phyloP scores from a whole-genome alignment of 1,284 basidiomycete species.

The Volvariella surrecta region DNA sequence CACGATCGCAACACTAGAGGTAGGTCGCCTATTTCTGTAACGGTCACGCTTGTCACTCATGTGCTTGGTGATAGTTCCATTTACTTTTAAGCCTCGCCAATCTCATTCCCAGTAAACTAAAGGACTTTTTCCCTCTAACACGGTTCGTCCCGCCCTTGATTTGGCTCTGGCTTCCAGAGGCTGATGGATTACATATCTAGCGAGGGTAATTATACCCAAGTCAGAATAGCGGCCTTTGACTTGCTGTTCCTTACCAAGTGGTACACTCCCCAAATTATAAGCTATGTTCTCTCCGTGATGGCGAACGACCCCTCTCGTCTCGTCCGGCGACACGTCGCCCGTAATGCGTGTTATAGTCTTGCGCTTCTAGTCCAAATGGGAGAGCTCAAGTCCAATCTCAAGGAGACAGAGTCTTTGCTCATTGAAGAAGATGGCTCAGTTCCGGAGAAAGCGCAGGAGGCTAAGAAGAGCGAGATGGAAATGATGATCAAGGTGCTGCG shows the following conservation, averaged over 20 bases:
- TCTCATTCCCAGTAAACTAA: slow-evolving; percentile 76
- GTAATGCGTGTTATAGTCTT: slow-evolving; percentile 81
- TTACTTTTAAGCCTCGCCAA: slow-evolving; percentile 74
- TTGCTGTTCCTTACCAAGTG: slow-evolving; percentile 88
- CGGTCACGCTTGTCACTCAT: slow-evolving; percentile 4
- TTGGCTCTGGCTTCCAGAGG: too few species aligned
- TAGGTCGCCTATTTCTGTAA: slow-evolving; percentile 26
- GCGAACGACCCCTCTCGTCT: slow-evolving; percentile 78
- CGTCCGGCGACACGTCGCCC: slow-evolving; percentile 82
- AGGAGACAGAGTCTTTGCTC: slow-evolving; percentile 67
- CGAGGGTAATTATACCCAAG: slow-evolving; percentile 88
- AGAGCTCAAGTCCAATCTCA: slow-evolving; percentile 72
- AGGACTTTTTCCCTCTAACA: slow-evolving; percentile 83
- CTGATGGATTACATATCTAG: slow-evolving; percentile 28
- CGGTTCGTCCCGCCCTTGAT: too few species aligned
- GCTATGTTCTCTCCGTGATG: slow-evolving; percentile 88
- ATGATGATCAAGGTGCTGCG: slow-evolving; percentile 73
- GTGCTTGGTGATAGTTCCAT: slow-evolving; percentile 54
- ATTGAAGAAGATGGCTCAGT: slow-evolving; percentile 81
- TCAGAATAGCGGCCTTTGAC: slow-evolving; percentile 91
- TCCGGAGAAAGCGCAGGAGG: slow-evolving; percentile 63
- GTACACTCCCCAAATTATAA: slow-evolving; percentile 78
- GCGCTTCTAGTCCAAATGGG: slow-evolving; percentile 85
- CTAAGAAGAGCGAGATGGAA: slow-evolving; percentile 75
- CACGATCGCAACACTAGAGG: slow-evolving; percentile 85